phyloP scores from a whole-genome alignment of 805 yeast genomes.

The Wickerhamomyces pijperi region DNA sequence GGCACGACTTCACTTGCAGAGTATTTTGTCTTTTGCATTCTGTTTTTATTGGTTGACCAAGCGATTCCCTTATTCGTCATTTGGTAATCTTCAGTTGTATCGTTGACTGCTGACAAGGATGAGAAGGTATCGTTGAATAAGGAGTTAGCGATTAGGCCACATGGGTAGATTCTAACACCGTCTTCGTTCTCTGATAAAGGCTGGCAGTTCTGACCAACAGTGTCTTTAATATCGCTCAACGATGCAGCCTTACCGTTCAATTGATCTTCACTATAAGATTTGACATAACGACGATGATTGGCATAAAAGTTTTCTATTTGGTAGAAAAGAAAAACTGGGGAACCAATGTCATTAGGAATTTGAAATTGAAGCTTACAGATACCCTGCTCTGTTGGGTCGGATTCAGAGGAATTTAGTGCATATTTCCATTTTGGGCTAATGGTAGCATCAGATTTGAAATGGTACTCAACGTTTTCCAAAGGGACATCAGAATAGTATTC shows the following conservation, averaged over 20 bases:
- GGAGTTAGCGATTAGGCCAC: conserved; percentile 78
- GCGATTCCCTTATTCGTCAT: conserved; percentile 49
- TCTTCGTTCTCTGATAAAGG: conserved; percentile 44
- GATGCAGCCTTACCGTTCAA: conserved; percentile 65
- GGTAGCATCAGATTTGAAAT: conserved; percentile 38
- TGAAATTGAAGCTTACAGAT: conserved; percentile 67
- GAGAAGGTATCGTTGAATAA: conserved; percentile 68
- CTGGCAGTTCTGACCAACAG: conserved; percentile 46
- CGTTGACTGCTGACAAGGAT: conserved; percentile 24
- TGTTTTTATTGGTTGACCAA: conserved; percentile 57
- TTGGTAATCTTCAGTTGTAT: conserved; percentile 29
- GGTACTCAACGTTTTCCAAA: conserved; percentile 37
- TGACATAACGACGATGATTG: conserved; percentile 89
- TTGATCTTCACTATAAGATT: conserved; percentile 79
- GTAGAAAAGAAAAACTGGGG: conserved; percentile 72
- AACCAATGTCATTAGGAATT: conserved; percentile 58
- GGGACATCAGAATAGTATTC: conserved; percentile 43
- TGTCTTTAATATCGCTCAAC: conserved; percentile 35
- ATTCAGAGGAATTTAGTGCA: conserved; percentile 26
- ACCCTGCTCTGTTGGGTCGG: conserved; percentile 38
- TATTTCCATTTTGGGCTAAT: conserved; percentile 60
- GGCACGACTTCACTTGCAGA: conserved; percentile 54
- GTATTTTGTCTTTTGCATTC: conserved; percentile 56
- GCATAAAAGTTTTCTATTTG: conserved; percentile 83
- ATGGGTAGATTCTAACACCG: conserved; percentile 63